Base-by-base conservation (phyloP, 805 yeast species). In the Ogataea henricii region DNA sequence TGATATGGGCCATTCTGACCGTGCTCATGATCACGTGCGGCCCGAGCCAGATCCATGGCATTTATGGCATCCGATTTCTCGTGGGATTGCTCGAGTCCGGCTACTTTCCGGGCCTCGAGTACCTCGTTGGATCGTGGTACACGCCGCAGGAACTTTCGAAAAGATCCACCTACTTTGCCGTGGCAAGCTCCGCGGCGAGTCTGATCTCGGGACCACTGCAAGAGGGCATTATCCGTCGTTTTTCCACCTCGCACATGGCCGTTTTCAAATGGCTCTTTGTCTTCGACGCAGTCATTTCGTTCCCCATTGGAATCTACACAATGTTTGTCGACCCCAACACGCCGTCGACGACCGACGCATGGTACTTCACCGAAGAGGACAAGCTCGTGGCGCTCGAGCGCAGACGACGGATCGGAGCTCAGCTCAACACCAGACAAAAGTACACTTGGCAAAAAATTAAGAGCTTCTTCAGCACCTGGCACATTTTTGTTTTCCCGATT, bases 91-190 rank as follows among this genome's bases (percentile, higher is more conserved):
- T 67, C 9, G 82, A 77, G 47, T 66, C 76, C 12, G 81, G 80
- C 0, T 76, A 70, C 54, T 77, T 76, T 59, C 79, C 80, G 2
- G 78, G 79, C 23, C 56, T 77, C 50, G 77, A 74, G 47, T 75
- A 72, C 48, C 58, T 73, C 21, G 66, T 65, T 56, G 74, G 73
- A 0, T 60, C 67, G 1, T 69, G 70, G 65, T 70, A 68, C 48
- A 57, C 65, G 16, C 59, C 64, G 20, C 45, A 51, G 4, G 76
- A 72, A 47, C 48, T 70, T 41, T 56, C 67, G n/a, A 72, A 70
- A 44, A 53, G 76, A 48, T 61, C 72, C 9, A 49, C 69, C 9
- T 59, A 51, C 35, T 71, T 71, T 57, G 69, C 64, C 7, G 62
- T 68, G 42, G 60, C 73, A 7, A 69, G 70, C 14, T 54, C 58